These are phyloP conservation scores for Psidium friedrichsthalianum DNA, from an alignment of 345 rosid genomes.

Conservation along the genomic window DNA sequence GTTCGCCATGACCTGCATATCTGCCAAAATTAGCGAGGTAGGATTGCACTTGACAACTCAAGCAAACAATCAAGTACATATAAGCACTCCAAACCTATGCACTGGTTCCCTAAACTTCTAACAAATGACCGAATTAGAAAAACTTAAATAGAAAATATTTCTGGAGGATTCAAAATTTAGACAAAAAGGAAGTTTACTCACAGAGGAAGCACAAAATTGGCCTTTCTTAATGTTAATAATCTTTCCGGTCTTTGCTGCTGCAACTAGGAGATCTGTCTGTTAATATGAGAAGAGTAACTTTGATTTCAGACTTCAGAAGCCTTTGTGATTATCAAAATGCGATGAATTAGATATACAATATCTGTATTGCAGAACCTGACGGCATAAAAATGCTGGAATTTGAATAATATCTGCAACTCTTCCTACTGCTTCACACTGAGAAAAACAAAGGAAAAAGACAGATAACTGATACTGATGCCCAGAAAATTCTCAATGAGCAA, in stretches of 20 bases:
- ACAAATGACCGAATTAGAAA: not conserved
- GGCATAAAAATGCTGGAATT: constrained; percentile 95
- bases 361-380: constrained; percentile 46
- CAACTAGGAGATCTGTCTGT: constrained; percentile 96
- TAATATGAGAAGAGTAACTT: constrained; percentile 1
- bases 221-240: constrained; percentile 94
- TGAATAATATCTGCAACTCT: constrained; percentile 90
- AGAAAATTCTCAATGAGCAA: not conserved
- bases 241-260: constrained; percentile 90
- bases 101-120: not conserved
- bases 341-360: not conserved
- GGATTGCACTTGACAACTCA: not conserved
- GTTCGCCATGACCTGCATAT: constrained; percentile 72
- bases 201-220: constrained; percentile 89
- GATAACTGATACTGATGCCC: not conserved
- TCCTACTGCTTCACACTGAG: constrained; percentile 80
- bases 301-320: not conserved
- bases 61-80: not conserved
- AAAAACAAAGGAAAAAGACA: not conserved
- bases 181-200: constrained; percentile 20
- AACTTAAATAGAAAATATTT: not conserved
- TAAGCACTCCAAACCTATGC: not conserved
- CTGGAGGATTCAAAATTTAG: constrained; percentile 1
- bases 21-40: not conserved
- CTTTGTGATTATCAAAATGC: not conserved